Conservation (phyloP, 2,329 filamentous ascomycete species). For the Cercospora beticola region DNA sequence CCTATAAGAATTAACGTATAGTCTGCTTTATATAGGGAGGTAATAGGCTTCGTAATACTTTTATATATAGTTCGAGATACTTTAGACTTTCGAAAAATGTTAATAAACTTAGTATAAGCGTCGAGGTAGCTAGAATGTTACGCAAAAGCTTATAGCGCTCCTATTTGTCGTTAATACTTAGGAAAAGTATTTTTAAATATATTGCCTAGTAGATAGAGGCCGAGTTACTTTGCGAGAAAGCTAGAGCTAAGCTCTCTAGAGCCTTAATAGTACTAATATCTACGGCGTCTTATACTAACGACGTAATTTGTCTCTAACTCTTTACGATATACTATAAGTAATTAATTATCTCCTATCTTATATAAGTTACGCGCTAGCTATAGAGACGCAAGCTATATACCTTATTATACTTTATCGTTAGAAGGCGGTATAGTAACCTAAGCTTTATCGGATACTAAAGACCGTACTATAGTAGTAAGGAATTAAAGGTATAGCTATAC, state of each 20-base stretch:
- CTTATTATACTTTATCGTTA: constrained; percentile 26
- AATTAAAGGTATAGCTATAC: constrained; percentile 19
- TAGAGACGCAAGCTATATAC: constrained; percentile 8
- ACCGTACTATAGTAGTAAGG: constrained; percentile 21
- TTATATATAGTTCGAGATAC: constrained; percentile 26
- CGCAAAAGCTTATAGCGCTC: not conserved
- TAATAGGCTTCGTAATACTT: constrained; percentile 17
- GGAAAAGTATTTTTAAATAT: not conserved
- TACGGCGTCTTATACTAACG: not conserved
- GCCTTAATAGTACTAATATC: constrained; percentile 4
- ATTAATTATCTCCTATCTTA: constrained; percentile 5
- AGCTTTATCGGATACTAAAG: constrained; percentile 24
- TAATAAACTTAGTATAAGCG: constrained; percentile 26
- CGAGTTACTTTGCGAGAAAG: not conserved
- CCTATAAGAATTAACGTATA: constrained; percentile 11
- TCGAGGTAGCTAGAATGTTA: not conserved
- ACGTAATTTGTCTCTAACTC: not conserved
- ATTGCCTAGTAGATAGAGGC: not conserved
- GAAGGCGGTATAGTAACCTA: constrained; percentile 23
- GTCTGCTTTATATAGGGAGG: not conserved
- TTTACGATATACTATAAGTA: constrained; percentile 1
- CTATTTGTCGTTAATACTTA: not conserved
- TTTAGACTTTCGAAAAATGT: constrained; percentile 32
- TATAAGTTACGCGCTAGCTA: not conserved
- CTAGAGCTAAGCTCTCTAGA: not conserved